A percentile compares a stretch with the other conserved stretches of the same genome.
These are phyloP conservation scores for Kalmanozyma brasiliensis DNA, from an alignment of 1,284 basidiomycete genomes.

Conservation along the genomic window DNA sequence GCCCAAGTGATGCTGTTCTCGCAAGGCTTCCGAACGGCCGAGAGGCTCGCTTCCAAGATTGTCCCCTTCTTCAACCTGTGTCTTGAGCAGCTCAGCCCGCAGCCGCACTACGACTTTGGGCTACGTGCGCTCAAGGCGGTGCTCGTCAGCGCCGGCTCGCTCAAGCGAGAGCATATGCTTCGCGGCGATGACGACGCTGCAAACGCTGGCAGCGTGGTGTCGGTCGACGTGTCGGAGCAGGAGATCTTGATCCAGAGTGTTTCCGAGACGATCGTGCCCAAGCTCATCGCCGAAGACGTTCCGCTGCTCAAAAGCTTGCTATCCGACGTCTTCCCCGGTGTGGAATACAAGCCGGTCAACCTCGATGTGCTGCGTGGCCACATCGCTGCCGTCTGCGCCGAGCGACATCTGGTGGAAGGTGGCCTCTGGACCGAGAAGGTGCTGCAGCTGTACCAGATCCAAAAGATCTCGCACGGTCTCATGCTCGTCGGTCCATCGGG, in stretches of 20 bases:
- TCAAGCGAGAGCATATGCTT: constrained; percentile 80
- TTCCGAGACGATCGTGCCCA: constrained; percentile 98
- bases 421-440: constrained; percentile 96
- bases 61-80: constrained; percentile 99
- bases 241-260: constrained; percentile 98
- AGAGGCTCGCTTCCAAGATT: constrained; percentile 93
- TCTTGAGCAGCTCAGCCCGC: constrained; percentile 92
- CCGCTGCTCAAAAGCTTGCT: constrained; percentile 91
- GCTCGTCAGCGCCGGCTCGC: constrained; percentile 92
- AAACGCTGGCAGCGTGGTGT: constrained; percentile 7
- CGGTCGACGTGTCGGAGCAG: constrained; percentile 78
- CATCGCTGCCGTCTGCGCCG: constrained; percentile 85
- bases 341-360: constrained; percentile 88
- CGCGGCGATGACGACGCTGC: constrained; percentile 30
- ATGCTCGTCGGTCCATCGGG: constrained; percentile 99
- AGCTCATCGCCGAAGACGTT: constrained; percentile 96
- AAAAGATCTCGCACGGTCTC: constrained; percentile 98
- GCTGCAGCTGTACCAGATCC: constrained; percentile 97
- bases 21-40: constrained; percentile 97
- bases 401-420: constrained; percentile 84
- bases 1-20: constrained; percentile 99
- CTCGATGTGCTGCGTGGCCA: constrained; percentile 84
- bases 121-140: constrained; percentile 97
- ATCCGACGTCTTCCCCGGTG: constrained; percentile 96
- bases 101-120: constrained; percentile 99